Evolutionary conservation across 140 eudicot genomes (phyloP).

Genomic region (Flaveria floridana): DNA sequence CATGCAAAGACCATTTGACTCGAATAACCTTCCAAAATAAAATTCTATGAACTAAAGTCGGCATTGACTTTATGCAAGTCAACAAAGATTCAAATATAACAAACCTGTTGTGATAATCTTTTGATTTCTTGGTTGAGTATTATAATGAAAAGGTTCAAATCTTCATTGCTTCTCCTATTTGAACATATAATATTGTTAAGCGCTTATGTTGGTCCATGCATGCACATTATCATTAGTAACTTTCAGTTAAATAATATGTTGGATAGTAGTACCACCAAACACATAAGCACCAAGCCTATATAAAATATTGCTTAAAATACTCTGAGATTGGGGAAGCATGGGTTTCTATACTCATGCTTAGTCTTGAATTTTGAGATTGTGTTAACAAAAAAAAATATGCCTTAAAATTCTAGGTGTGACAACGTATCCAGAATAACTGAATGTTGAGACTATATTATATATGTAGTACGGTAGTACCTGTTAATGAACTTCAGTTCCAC

Average conservation of each 20-base stretch:
- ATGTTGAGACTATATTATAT: conserved; percentile 7
- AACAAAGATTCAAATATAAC: conserved; percentile 21
- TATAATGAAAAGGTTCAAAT: conserved; percentile 65
- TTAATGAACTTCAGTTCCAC: conserved; percentile 84
- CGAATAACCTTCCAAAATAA: conserved; percentile 69
- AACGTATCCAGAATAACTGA: conserved; percentile 9
- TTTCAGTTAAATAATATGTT: not conserved
- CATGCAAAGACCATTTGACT: conserved; percentile 98
- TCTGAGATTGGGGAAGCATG: not conserved
- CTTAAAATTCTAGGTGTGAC: not conserved
- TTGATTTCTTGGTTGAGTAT: conserved; percentile 85
- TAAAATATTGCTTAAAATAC: not conserved
- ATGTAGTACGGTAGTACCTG: conserved; percentile 59
- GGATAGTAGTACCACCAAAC: not conserved
- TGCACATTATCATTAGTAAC: not conserved
- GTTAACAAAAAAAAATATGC: not conserved
- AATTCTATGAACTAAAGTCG: not conserved
- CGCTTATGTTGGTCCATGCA: not conserved
- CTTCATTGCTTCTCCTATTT: conserved; percentile 81
- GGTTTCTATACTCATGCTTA: not conserved
- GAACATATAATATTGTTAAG: conserved; percentile 26
- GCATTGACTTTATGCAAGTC: conserved; percentile 2
- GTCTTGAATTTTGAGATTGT: not conserved
- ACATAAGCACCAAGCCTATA: not conserved
- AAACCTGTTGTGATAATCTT: conserved; percentile 85